Evolutionary conservation across 164 flowering plant species (phyloP), one percentile per base, ranked within the genome.

Genomic region (Vitis labrusca): DNA sequence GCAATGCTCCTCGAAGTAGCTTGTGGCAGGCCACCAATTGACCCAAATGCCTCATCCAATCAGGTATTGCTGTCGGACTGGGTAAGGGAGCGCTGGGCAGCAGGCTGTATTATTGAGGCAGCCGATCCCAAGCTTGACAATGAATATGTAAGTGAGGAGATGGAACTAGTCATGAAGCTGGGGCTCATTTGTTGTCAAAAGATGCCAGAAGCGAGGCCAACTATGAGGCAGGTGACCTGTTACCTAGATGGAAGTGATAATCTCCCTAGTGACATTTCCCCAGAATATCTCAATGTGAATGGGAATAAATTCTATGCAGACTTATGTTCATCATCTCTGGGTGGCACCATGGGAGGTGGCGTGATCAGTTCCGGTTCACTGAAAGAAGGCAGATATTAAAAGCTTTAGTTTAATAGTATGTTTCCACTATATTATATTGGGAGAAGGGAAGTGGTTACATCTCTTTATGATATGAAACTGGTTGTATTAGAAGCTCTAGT

Each of bases 91-190:
- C 50, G 57, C 27, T 65, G 68, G 68, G 9, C 16, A 23, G 57
- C 30, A 15, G 68, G 68, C 4, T 13, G 27, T 23, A 50, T 65
- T 52, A 10, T 65, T 14, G 37, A 65, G 44, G 57, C 68, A 0
- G 57, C 47, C 27, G 68, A 65, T 27, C 57, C 68, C 15, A 66
- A 66, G 27, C 16, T 66, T 19, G 61, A 56, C 13, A 10, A 9
- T n/a, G 11, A n/a, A 8, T 66, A 66, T 16, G 50, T 54, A 9
- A 50, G 15, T n/a, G 59, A 29, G 15, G 69, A 66, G 55, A 47
- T 66, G 69, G 61, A 66, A 9, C 19, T 66, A 10, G 61, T 66
- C 14, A 11, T 66, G 61, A 66, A 57, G 23, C 52, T 66, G 11
- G 69, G 69, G 11, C 30, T 66, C 1, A 10, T 66, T 15, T 66